Percentiles rank a stretch among this genome's conserved stretches.
phyloP scores from a whole-genome alignment of 148 eudicot species.

The Diospyros kaki region DNA sequence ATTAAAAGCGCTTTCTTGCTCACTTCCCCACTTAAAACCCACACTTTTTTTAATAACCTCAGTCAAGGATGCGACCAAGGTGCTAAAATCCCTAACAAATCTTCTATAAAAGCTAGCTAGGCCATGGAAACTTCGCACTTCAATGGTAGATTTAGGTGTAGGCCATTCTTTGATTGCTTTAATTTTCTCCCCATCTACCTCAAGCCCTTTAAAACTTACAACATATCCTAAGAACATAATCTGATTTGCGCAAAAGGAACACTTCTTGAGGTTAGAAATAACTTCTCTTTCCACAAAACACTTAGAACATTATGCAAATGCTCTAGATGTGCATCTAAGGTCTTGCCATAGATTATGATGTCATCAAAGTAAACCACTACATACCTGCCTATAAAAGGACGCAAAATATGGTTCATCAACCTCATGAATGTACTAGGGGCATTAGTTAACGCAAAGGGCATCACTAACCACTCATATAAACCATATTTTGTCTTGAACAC shows the following conservation, averaged over 20 bases:
- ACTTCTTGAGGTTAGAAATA: constrained; percentile 8
- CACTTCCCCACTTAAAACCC: background rate
- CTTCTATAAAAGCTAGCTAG: constrained; percentile 10
- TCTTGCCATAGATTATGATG: background rate
- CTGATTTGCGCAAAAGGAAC: background rate
- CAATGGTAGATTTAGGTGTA: background rate
- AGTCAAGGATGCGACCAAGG: background rate
- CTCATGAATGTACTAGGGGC: constrained; percentile 12
- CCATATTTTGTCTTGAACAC: constrained; percentile 10
- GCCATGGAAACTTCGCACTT: constrained; percentile 18
- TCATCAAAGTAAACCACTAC: background rate
- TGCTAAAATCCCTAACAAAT: constrained; percentile 9
- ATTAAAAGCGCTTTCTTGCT: background rate
- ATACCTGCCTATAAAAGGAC: background rate
- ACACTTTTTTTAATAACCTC: constrained; percentile 4
- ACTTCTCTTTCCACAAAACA: constrained; percentile 7
- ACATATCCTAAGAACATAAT: constrained; percentile 7
- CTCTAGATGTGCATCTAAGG: background rate
- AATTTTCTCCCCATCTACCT: constrained; percentile 2
- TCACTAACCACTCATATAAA: background rate
- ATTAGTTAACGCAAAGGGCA: background rate
- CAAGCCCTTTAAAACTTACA: background rate
- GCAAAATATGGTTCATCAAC: constrained; percentile 8
- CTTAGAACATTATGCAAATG: constrained; percentile 2
- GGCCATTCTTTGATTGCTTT: constrained; percentile 12